Evolutionary conservation across 2,329 filamentous ascomycete species (phyloP).

Genomic region (Fusarium mundagurra): DNA sequence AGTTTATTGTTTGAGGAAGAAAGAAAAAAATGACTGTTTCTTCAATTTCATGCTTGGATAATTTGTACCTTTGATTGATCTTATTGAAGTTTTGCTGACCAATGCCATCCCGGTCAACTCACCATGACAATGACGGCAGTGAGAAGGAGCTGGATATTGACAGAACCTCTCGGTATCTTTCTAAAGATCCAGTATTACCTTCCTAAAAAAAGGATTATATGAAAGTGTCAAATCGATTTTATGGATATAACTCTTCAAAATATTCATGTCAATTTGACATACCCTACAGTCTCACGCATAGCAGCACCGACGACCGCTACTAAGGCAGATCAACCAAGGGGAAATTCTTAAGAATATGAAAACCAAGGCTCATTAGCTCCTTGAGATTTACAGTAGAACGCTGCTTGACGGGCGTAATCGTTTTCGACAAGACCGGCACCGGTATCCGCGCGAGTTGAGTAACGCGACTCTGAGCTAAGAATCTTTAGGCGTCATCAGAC

Average conservation of each 20-base stretch:
- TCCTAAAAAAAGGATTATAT: rapidly evolving
- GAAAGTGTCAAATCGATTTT: rapidly evolving
- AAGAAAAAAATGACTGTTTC: not conserved
- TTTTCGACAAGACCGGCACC: not conserved
- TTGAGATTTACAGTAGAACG: not conserved
- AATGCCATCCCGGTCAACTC: not conserved
- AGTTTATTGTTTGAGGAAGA: rapidly evolving
- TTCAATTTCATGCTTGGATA: rapidly evolving
- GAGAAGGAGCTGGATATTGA: rapidly evolving
- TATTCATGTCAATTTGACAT: not conserved
- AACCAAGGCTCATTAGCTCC: too few species aligned
- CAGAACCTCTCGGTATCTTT: rapidly evolving
- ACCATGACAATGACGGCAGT: rapidly evolving
- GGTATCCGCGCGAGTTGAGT: not conserved
- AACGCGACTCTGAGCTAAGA: rapidly evolving
- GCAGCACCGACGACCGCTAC: not conserved
- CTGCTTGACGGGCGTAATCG: not conserved
- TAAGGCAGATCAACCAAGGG: not conserved
- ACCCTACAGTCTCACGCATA: not conserved
- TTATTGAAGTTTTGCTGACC: rapidly evolving
- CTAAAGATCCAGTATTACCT: rapidly evolving
- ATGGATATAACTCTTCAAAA: rapidly evolving
- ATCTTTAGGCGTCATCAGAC: rapidly evolving
- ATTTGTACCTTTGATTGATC: rapidly evolving
- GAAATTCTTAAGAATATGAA: not conserved